Evolutionary conservation across 306 rosid genomes (phyloP).

Genomic region (Crataegus laevigata): DNA sequence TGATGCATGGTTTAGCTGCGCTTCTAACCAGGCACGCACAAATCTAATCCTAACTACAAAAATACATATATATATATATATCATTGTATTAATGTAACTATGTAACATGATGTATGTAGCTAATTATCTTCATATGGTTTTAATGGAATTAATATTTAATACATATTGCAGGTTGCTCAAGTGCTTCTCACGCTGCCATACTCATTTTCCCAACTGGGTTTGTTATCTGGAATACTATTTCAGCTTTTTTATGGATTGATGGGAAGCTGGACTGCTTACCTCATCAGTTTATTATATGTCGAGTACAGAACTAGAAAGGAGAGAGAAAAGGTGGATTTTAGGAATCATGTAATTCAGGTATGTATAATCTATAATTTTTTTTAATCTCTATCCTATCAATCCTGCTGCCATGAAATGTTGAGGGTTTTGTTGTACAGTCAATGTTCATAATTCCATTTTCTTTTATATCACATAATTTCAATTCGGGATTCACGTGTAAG

Average conservation of each 20-base stretch:
- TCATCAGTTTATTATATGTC: constrained; percentile 81
- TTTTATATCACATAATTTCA: not conserved
- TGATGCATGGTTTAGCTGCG: constrained; percentile 97
- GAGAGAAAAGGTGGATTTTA: constrained; percentile 90
- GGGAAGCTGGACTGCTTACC: constrained; percentile 99
- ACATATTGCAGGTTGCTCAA: constrained; percentile 77
- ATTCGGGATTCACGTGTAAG: too few species aligned
- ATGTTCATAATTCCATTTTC: not conserved
- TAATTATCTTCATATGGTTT: not conserved
- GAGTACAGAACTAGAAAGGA: constrained; percentile 97
- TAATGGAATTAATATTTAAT: not conserved
- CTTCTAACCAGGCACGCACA: constrained; percentile 77
- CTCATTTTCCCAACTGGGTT: constrained; percentile 93
- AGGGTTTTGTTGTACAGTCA: not conserved
- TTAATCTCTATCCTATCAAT: too few species aligned
- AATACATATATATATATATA: not conserved
- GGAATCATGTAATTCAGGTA: constrained; percentile 95
- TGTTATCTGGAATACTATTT: constrained; percentile 82
- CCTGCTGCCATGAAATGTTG: not conserved
- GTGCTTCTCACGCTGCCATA: constrained; percentile 93
- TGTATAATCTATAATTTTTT: too few species aligned
- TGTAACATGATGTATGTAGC: not conserved
- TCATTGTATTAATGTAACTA: not conserved
- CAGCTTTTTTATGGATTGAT: constrained; percentile 88
- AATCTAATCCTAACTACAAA: not conserved